These are phyloP conservation scores for Rossbeevera mucosa DNA, from an alignment of 768 basidiomycete genomes.

Conservation along the genomic window DNA sequence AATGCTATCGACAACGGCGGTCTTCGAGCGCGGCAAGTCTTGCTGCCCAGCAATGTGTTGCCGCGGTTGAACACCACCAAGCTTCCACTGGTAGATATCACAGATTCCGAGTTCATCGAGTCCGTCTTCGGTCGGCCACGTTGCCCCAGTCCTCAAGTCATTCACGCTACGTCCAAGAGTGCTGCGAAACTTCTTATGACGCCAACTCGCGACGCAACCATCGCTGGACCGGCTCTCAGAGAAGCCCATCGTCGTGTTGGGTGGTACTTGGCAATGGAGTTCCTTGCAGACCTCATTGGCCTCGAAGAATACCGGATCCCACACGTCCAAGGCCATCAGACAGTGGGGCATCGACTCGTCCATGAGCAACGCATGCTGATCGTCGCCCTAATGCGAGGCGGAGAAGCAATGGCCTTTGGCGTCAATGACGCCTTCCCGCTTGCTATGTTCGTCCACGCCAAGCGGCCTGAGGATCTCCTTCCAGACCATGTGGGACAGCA, in stretches of 20 bases:
- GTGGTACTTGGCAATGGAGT: slow-evolving; percentile 15
- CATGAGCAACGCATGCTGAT: slow-evolving; percentile 14
- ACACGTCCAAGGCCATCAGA: slow-evolving; percentile 14
- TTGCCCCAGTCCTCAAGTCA: slow-evolving; percentile 10
- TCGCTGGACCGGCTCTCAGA: slow-evolving; percentile 14
- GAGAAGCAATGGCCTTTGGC: slow-evolving; percentile 12
- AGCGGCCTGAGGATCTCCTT: slow-evolving; percentile 13
- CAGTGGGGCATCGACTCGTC: slow-evolving; percentile 11
- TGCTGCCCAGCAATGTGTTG: slow-evolving; percentile 11
- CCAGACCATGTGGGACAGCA: slow-evolving; percentile 11
- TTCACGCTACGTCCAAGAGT: slow-evolving; percentile 12
- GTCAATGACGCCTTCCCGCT: slow-evolving; percentile 13
- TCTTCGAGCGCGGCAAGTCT: slow-evolving; percentile 12
- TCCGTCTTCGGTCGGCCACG: slow-evolving; percentile 12
- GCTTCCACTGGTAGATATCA: slow-evolving; percentile 15
- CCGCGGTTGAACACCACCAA: slow-evolving; percentile 13
- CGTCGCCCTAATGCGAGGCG: slow-evolving; percentile 14
- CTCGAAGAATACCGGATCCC: slow-evolving; percentile 13
- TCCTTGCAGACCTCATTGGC: slow-evolving; percentile 15
- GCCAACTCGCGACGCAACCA: slow-evolving; percentile 13
- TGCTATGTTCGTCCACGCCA: slow-evolving; percentile 15
- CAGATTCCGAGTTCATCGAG: slow-evolving; percentile 11
- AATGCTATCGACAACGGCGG: slow-evolving; percentile 10
- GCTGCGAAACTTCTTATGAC: slow-evolving; percentile 12
- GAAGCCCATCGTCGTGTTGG: slow-evolving; percentile 15